A percentile compares a stretch with the other conserved stretches of the same genome.
Conservation (phyloP, 495 filamentous ascomycete species). For the Staphylotrichum tortipilum region DNA sequence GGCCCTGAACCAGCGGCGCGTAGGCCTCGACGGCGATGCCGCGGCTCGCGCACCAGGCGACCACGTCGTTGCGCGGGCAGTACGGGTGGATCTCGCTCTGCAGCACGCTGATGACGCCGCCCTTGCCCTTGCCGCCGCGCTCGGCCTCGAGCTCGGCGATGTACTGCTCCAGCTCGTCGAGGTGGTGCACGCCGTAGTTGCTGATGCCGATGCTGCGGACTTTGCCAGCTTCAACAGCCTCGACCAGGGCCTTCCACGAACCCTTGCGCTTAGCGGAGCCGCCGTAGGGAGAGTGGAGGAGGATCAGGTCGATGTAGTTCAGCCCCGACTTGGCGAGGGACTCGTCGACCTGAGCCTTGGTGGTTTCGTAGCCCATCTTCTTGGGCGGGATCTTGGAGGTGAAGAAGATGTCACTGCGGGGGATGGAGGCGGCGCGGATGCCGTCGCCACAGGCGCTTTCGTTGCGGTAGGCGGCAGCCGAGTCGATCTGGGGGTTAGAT, state of each 20-base stretch:
- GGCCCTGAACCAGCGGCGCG: slow-evolving; percentile 62
- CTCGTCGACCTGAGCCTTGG: slow-evolving; percentile 42
- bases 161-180: slow-evolving; percentile 66
- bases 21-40: slow-evolving; percentile 73
- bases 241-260: slow-evolving; percentile 55
- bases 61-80: slow-evolving; percentile 68
- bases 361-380: slow-evolving; percentile 35
- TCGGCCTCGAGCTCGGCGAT: slow-evolving; percentile 57
- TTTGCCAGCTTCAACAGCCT: slow-evolving; percentile 55
- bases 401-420: slow-evolving; percentile 60
- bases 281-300: slow-evolving; percentile 55
- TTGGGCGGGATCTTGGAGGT: slow-evolving; percentile 57
- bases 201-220: slow-evolving; percentile 56
- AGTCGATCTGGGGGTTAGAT: slow-evolving; percentile 49
- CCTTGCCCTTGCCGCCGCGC: slow-evolving; percentile 53
- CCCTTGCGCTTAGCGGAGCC: slow-evolving; percentile 48
- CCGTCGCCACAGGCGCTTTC: slow-evolving; percentile 57
- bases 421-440: slow-evolving; percentile 42
- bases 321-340: slow-evolving; percentile 46
- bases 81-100: slow-evolving; percentile 91
- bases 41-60: slow-evolving; percentile 61
- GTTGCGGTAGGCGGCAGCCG: slow-evolving; percentile 61
- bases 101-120: slow-evolving; percentile 69
- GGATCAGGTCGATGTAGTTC: slow-evolving; percentile 56
- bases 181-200: slow-evolving; percentile 61